These are phyloP conservation scores for Sporothrix humicola DNA, from an alignment of 2,329 filamentous ascomycete species.

Conservation along the genomic window DNA sequence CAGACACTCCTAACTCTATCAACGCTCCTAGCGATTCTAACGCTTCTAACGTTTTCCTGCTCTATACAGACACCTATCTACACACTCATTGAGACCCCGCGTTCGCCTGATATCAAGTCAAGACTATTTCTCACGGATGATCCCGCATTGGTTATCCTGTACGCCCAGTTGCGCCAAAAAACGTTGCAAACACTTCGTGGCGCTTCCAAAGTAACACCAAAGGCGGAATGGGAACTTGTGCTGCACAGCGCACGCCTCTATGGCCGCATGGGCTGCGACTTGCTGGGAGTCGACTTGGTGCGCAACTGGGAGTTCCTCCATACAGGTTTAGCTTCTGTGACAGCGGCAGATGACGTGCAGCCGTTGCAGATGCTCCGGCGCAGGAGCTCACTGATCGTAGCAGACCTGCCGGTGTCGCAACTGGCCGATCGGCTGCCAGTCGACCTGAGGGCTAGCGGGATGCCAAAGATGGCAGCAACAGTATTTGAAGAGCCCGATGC, in stretches of 20 bases:
- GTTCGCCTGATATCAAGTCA: slow-evolving; percentile 71
- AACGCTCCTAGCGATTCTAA: no score
- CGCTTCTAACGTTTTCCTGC: neutral
- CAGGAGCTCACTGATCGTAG: slow-evolving; percentile 78
- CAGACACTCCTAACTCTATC: no score
- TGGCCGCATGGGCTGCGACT: slow-evolving; percentile 89
- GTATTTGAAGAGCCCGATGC: slow-evolving; percentile 93
- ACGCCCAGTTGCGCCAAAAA: slow-evolving; percentile 81
- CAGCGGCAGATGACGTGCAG: slow-evolving; percentile 57
- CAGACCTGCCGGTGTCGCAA: slow-evolving; percentile 65
- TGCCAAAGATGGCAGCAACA: slow-evolving; percentile 67
- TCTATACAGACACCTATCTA: slow-evolving; percentile 73
- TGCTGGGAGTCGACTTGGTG: slow-evolving; percentile 84
- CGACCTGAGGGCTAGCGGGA: slow-evolving; percentile 51
- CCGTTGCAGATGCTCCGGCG: slow-evolving; percentile 72
- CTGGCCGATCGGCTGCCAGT: slow-evolving; percentile 43
- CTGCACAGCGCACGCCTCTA: slow-evolving; percentile 84
- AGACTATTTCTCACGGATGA: slow-evolving; percentile 89
- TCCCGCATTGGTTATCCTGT: slow-evolving; percentile 84
- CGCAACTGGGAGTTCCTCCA: slow-evolving; percentile 81
- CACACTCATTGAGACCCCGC: slow-evolving; percentile 71
- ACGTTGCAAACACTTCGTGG: slow-evolving; percentile 83
- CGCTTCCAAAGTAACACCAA: slow-evolving; percentile 78
- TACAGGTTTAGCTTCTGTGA: slow-evolving; percentile 43
- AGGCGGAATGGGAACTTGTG: slow-evolving; percentile 86